Conservation (phyloP, 768 basidiomycete genomes). For the Podaxis sp. region DNA sequence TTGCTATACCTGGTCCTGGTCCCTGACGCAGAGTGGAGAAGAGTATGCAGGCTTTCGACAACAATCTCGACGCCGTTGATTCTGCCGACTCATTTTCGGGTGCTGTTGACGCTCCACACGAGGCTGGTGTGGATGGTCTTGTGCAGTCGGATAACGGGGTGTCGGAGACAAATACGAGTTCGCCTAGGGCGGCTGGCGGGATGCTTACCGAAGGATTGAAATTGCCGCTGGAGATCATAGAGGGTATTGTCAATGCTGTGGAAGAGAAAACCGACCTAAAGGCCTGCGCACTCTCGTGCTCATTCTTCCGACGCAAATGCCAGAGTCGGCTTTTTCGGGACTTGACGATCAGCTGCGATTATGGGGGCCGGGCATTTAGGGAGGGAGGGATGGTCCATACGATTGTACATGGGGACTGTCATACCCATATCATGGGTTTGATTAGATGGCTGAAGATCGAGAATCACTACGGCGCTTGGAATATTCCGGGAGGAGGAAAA, state of each 20-base stretch:
- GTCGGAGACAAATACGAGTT: background rate
- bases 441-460: constrained; percentile 1
- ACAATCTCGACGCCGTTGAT: background rate
- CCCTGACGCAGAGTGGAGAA: background rate
- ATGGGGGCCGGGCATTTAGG: background rate
- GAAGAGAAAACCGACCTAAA: background rate
- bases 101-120: background rate
- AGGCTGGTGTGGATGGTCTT: background rate
- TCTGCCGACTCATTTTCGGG: background rate
- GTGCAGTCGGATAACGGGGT: background rate
- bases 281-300: constrained; percentile 8
- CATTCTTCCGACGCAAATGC: background rate
- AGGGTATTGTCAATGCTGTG: background rate
- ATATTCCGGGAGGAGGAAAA: background rate
- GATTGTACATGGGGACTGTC: background rate
- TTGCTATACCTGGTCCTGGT: background rate
- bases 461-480: background rate
- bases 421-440: background rate
- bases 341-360: constrained; percentile 2
- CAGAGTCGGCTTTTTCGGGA: constrained; percentile 3
- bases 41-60: background rate
- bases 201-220: background rate
- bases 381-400: constrained; percentile 9
- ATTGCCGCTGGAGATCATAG: constrained; percentile 10
- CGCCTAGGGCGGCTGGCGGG: background rate